These are phyloP conservation scores for Ogataea zsoltii DNA, from an alignment of 805 yeast genomes.

Conservation along the genomic window DNA sequence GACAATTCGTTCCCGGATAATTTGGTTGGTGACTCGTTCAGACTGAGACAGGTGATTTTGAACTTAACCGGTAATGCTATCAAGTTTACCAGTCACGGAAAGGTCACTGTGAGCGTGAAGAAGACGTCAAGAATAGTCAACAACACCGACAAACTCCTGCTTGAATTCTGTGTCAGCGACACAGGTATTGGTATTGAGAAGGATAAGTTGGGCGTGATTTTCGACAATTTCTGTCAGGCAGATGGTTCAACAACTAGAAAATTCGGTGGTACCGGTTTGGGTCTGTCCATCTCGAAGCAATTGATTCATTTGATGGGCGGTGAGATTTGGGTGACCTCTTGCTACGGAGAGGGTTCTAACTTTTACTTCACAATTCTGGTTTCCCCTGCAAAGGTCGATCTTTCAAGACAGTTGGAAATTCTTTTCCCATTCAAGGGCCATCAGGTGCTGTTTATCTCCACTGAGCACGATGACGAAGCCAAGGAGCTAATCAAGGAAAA, in stretches of 20 bases:
- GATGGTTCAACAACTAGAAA: slow-evolving; percentile 92
- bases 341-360: slow-evolving; percentile 78
- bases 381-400: slow-evolving; percentile 65
- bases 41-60: slow-evolving; percentile 82
- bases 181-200: slow-evolving; percentile 89
- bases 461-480: slow-evolving; percentile 55
- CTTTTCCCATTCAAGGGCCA: slow-evolving; percentile 72
- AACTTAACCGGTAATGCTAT: slow-evolving; percentile 89
- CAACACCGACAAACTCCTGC: slow-evolving; percentile 50
- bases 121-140: slow-evolving; percentile 42
- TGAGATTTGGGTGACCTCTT: slow-evolving; percentile 86
- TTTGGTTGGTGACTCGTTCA: slow-evolving; percentile 84
- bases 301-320: slow-evolving; percentile 91
- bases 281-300: slow-evolving; percentile 83
- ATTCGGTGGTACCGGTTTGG: slow-evolving; percentile 92
- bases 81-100: slow-evolving; percentile 81
- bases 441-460: slow-evolving; percentile 67
- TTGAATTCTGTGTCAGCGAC: slow-evolving; percentile 86
- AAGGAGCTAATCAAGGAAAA: slow-evolving; percentile 51
- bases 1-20: slow-evolving; percentile 88
- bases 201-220: slow-evolving; percentile 81
- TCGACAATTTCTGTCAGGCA: slow-evolving; percentile 90
- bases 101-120: slow-evolving; percentile 73
- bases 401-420: slow-evolving; percentile 65
- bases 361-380: slow-evolving; percentile 81